Conservation (phyloP, 2,329 filamentous ascomycete species). For the Microdochium bolleyi region DNA sequence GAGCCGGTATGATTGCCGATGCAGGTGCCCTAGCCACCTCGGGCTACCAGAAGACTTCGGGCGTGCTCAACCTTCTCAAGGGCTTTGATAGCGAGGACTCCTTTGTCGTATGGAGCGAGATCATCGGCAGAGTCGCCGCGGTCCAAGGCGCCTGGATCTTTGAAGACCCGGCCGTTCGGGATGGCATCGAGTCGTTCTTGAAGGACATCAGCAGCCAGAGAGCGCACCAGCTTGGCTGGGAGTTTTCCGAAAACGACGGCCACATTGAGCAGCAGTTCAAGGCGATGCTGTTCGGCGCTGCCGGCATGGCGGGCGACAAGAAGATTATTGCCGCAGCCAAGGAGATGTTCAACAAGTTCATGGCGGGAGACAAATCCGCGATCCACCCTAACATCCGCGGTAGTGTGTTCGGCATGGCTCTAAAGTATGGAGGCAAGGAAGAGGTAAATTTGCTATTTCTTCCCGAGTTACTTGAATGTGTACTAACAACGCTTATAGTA, state of each 20-base stretch:
- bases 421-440: constrained; percentile 77
- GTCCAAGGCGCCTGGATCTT: constrained; percentile 84
- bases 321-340: constrained; percentile 71
- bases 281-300: constrained; percentile 76
- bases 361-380: constrained; percentile 67
- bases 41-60: constrained; percentile 90
- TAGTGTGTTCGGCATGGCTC: constrained; percentile 76
- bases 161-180: constrained; percentile 64
- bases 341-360: constrained; percentile 85
- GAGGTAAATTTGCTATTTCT: constrained; percentile 48
- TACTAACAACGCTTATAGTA: constrained; percentile 42
- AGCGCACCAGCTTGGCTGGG: constrained; percentile 83
- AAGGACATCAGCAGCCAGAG: constrained; percentile 68
- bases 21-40: constrained; percentile 83
- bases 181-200: constrained; percentile 78
- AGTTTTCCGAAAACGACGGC: constrained; percentile 74
- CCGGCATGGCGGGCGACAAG: constrained; percentile 74
- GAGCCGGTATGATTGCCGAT: constrained; percentile 91
- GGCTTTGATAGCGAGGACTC: constrained; percentile 79
- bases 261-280: constrained; percentile 95
- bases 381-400: constrained; percentile 88
- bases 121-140: constrained; percentile 69
- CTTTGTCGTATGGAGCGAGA: constrained; percentile 93
- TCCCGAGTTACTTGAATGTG: not conserved
- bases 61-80: constrained; percentile 76